A percentile compares a stretch with the other conserved stretches of the same genome.
These are phyloP conservation scores for Citrus mangshanensis DNA, from an alignment of 345 rosid genomes.

Conservation along the genomic window DNA sequence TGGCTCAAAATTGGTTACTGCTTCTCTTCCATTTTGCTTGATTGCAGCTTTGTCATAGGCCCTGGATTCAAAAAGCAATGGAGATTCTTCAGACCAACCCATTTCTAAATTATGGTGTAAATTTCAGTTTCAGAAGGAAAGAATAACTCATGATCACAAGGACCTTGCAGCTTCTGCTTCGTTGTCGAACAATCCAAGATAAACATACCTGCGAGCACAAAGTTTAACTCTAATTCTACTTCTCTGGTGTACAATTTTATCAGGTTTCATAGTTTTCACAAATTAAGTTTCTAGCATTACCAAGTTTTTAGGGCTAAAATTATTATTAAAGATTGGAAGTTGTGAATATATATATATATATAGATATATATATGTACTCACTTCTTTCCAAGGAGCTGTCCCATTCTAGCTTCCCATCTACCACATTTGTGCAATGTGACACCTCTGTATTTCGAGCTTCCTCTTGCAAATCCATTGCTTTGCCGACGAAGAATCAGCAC, in stretches of 20 bases:
- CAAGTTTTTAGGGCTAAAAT: too few relatives aligned
- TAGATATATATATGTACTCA: constrained; percentile 28
- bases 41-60: constrained; percentile 56
- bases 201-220: constrained; percentile 49
- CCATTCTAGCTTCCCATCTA: constrained; percentile 60
- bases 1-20: constrained; percentile 50
- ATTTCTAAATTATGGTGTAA: neutral
- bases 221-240: constrained; percentile 8
- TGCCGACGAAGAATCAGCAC: constrained; percentile 61
- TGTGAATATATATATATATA: too few relatives aligned
- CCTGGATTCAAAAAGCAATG: constrained; percentile 34
- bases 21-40: constrained; percentile 54
- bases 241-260: neutral
- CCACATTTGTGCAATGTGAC: constrained; percentile 56
- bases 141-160: constrained; percentile 5
- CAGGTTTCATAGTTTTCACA: neutral
- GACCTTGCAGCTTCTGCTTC: constrained; percentile 66
- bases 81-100: neutral
- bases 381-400: constrained; percentile 62
- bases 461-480: constrained; percentile 62
- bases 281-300: too few relatives aligned
- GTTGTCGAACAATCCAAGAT: constrained; percentile 48
- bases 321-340: too few relatives aligned
- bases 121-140: neutral
- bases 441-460: constrained; percentile 60